Percentiles rank a stretch among this genome's conserved stretches.
phyloP scores from a whole-genome alignment of 768 basidiomycete species.

The Piloderma croceum region DNA sequence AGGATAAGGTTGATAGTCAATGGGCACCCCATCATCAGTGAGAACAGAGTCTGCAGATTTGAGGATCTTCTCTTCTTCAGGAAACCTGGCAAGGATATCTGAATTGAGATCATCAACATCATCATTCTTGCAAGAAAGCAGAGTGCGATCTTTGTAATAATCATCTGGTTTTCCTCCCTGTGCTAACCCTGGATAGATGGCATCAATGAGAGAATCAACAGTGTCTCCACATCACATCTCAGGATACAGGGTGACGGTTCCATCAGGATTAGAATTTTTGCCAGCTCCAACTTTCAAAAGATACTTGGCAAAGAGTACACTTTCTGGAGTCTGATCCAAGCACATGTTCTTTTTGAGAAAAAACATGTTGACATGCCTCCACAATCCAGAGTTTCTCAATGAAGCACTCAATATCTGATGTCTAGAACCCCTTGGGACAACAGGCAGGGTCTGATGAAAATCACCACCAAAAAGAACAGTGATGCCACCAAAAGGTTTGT shows the following conservation, averaged over 20 bases:
- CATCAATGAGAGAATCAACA: slow-evolving; percentile 7
- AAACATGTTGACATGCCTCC: slow-evolving; percentile 28
- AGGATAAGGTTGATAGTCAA: slow-evolving; percentile 18
- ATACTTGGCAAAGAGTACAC: no score
- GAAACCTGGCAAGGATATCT: slow-evolving; percentile 17
- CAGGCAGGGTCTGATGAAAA: slow-evolving; percentile 42
- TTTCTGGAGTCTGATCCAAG: no score
- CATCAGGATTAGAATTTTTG: no score
- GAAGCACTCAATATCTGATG: slow-evolving; percentile 27
- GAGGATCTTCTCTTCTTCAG: slow-evolving; percentile 18
- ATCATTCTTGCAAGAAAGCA: slow-evolving; percentile 29
- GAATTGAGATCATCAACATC: slow-evolving; percentile 32
- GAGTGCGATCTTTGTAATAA: slow-evolving; percentile 31
- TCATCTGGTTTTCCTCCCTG: no score
- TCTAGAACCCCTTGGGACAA: no score
- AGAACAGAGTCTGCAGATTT: slow-evolving; percentile 27
- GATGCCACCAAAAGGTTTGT: slow-evolving; percentile 38
- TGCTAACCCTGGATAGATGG: slow-evolving; percentile 11
- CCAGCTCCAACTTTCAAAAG: no score
- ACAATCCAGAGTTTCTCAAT: slow-evolving; percentile 33
- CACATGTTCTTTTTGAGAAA: slow-evolving; percentile 38
- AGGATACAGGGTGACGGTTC: no score
- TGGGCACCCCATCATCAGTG: slow-evolving; percentile 3
- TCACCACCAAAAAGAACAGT: no score
- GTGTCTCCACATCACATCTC: no score